Evolutionary conservation across 148 eudicot species (phyloP), one percentile per base, ranked within the genome.

Genomic region (Gaultheria prostrata): DNA sequence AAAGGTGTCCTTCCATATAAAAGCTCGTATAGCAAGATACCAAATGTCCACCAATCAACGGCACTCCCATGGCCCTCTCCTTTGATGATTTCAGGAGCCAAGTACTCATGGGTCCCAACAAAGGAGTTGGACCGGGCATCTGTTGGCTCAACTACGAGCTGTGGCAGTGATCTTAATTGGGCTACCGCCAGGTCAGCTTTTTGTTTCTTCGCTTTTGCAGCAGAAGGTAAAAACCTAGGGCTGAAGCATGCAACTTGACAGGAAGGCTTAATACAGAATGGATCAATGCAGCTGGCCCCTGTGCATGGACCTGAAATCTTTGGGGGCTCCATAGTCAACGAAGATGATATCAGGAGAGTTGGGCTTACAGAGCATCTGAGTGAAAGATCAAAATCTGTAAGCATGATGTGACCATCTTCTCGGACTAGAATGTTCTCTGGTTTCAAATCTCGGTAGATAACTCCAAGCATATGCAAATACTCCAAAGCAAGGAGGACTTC

Each of bases 281-380:
- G 88, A 92, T 80, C 94, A 94, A 85, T 94, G 94, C 87, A 98
- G 85, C 49, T 86, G 85, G 56, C 75, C 83, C 50, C 89, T 84
- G 89, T 95, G 89, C 78, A 83, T 49, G 85, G 79, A 46, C 85
- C 85, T 43, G 63, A 57, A 63, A 33, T n/a, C 69, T 76, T 84
- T 78, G 73, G 65, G 59, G 28, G 78, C 35, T 45, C 72, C 72
- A 4, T 33, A 76, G 33, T 81, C 65, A 14, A 63, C 77, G 61
- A 56, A n/a, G 89, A 81, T 11, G 73, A 80, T 73, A 81, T 89
- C 10, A 87, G 70, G 17, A 89, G 89, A 45, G 91, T 85, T 13
- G 91, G 91, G 61, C 85, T 83, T 30, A 82, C 85, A 12, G 88
- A 72, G 51, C 91, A 89, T 65, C 91, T 83, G 75, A 89, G 83